Base-by-base conservation (phyloP, 2,329 filamentous ascomycete genomes). In the Beauveria bassiana region DNA sequence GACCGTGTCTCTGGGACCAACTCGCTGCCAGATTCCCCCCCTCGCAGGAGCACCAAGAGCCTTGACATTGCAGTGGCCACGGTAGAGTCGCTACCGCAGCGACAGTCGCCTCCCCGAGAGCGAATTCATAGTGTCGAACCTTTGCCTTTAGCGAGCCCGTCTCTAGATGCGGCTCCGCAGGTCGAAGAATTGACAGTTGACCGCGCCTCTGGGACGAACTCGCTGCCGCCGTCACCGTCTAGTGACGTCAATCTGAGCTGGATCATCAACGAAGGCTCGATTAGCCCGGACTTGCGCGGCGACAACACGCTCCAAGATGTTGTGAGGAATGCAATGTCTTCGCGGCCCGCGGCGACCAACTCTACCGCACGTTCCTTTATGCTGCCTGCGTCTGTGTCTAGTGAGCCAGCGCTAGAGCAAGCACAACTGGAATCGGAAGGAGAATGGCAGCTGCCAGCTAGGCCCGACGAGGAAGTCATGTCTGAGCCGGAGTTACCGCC, bases 171-270 rank as follows among this genome's bases (percentile, higher is more conserved):
- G 26, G 26, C 38, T n/a, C 26, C 9, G n/a, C 40, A 10, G 26
- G 34, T 7, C 9, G 18, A 38, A 18, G 31, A 31, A 38, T 22
- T 28, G 50, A 31, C 49, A 5, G 8, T n/a, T 9, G 59, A 31
- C 5, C 68, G 65, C 22, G 69, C 65, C 8, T 74, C 73, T 6
- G 64, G 65, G 1, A 65, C 69, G 4, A 75, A 72, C 64, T 76
- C 76, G 0, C 66, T 73, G 63, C 72, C 65, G 31, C 70, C 66
- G 49, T 70, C 66, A 42, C 71, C 65, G 24, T 67, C 63, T 5
- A 72, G 69, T 51, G 75, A 74, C 38, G 75, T 69, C 20, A 77
- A 38, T 38, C 34, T 79, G 76, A 79, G 75, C 61, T 80, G 78
- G 78, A 68, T 78, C 47, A 72, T 68, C 1, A 65, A 69, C 9